These are phyloP conservation scores for Pseudonitzschia multiseries DNA, from an alignment of 108 stramenopile genomes.

Conservation along the genomic window DNA sequence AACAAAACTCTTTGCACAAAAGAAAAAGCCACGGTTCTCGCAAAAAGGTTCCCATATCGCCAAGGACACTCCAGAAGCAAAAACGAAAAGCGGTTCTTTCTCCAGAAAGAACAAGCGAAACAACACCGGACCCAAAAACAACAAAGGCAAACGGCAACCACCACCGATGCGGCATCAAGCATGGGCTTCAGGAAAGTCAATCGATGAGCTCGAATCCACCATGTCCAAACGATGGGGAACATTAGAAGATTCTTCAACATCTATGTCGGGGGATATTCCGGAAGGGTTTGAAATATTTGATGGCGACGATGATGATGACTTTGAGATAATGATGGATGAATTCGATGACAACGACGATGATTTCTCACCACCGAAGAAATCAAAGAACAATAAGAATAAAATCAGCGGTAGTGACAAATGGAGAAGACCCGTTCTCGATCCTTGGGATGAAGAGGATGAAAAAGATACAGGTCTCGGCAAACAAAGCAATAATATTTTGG, in stretches of 20 bases:
- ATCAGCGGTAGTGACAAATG: not conserved
- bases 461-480: not conserved
- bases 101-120: not conserved
- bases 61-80: not conserved
- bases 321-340: not conserved
- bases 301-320: conserved; percentile 20
- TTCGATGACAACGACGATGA: conserved; percentile 9
- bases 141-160: conserved; percentile 6
- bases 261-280: not conserved
- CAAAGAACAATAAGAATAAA: conserved; percentile 19
- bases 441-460: conserved; percentile 24
- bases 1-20: conserved; percentile 13
- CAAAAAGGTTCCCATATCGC: conserved; percentile 18
- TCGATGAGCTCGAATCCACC: conserved; percentile 74
- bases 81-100: not conserved
- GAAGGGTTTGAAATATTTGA: conserved; percentile 14
- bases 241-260: conserved; percentile 19
- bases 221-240: conserved; percentile 71
- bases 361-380: not conserved
- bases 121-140: not conserved
- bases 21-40: conserved; percentile 30
- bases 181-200: conserved; percentile 53
- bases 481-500: not conserved
- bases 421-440: conserved; percentile 25
- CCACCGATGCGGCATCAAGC: conserved; percentile 9